phyloP scores from a whole-genome alignment of 345 rosid species.

The Syzygium oleosum region DNA sequence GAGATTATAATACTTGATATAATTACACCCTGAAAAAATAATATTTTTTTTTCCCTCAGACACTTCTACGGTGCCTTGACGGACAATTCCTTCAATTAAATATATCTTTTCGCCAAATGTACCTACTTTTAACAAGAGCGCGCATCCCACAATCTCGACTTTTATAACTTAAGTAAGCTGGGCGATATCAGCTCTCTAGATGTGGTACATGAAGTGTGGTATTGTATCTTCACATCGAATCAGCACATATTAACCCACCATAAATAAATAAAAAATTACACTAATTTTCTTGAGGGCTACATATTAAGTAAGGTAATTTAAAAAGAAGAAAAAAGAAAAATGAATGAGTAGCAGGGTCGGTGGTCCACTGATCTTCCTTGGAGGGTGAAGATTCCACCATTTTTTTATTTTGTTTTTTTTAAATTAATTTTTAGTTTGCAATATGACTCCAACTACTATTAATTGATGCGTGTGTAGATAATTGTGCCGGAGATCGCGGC shows the following conservation, averaged over 20 bases:
- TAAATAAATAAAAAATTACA: neutral
- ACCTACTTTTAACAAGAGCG: neutral
- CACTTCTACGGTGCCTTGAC: neutral
- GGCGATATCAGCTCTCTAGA: neutral
- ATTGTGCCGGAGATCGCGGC: neutral
- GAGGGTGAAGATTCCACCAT: neutral
- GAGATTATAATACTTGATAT: neutral
- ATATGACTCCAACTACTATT: neutral
- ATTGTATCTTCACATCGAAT: neutral
- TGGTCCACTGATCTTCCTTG: neutral
- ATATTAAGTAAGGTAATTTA: neutral
- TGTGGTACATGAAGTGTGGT: neutral
- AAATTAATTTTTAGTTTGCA: neutral
- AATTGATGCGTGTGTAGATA: neutral
- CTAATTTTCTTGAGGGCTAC: neutral
- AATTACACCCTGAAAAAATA: no score
- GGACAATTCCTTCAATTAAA: neutral
- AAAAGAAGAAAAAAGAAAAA: neutral
- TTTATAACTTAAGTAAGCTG: neutral
- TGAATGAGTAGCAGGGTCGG: neutral
- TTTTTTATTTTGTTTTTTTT: neutral
- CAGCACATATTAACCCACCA: neutral
- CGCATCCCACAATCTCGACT: rapidly evolving
- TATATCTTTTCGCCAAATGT: neutral
- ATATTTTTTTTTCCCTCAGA: no score